Evolutionary conservation across 768 basidiomycete genomes (phyloP).

Genomic region (Kockovaella imperatae): DNA sequence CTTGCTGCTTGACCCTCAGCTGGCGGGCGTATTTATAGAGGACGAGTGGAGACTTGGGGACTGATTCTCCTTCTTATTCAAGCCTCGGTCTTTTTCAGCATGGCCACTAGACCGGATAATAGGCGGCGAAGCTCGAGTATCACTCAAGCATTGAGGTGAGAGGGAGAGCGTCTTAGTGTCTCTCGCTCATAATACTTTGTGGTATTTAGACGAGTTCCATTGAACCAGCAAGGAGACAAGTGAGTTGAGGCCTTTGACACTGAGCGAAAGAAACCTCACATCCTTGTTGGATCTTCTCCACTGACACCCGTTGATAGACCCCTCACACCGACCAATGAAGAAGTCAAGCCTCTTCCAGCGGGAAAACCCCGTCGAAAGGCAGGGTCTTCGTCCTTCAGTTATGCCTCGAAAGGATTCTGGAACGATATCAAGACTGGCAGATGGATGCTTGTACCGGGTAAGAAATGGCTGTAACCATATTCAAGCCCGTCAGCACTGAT

Average conservation of each 20-base stretch:
- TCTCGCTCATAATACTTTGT: not conserved
- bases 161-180: not conserved
- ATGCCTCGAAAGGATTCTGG: conserved; percentile 48
- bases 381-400: conserved; percentile 14
- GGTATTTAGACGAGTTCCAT: not conserved
- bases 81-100: not conserved
- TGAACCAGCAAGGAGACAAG: not conserved
- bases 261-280: not conserved
- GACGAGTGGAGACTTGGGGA: too few relatives aligned
- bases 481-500: not conserved
- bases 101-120: conserved; percentile 4
- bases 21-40: not conserved
- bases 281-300: too few relatives aligned
- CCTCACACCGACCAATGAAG: conserved; percentile 1
- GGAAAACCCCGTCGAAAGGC: conserved; percentile 6
- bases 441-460: conserved; percentile 72
- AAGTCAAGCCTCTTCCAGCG: conserved; percentile 18
- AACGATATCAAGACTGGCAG: conserved; percentile 52
- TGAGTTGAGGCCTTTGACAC: not conserved
- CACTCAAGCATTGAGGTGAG: conserved; percentile 28
- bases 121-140: conserved; percentile 27
- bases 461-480: conserved; percentile 22
- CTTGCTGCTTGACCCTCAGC: too few relatives aligned
- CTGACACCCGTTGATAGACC: not conserved
- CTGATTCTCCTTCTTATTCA: too few relatives aligned